phyloP scores from a whole-genome alignment of 2,329 filamentous ascomycete species.

The Cyphellophora attinorum region DNA sequence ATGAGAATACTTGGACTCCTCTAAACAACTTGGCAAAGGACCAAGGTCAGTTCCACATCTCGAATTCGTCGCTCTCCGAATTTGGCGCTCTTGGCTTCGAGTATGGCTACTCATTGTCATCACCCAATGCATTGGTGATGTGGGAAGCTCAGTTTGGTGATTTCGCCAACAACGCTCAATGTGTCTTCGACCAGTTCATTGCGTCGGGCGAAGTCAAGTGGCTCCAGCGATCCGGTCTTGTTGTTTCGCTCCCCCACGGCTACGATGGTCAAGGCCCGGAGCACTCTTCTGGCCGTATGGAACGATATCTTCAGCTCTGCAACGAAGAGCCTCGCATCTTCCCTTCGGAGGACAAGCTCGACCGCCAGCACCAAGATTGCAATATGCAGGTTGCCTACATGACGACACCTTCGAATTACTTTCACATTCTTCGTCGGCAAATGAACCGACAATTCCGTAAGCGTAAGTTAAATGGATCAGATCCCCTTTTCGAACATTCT shows the following conservation, averaged over 20 bases:
- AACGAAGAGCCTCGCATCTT: slow-evolving; percentile 95
- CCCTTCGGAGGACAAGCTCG: slow-evolving; percentile 77
- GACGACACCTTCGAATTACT: slow-evolving; percentile 91
- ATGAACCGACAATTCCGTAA: slow-evolving; percentile 99
- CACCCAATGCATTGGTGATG: slow-evolving; percentile 93
- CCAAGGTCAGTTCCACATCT: slow-evolving; percentile 92
- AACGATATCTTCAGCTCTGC: slow-evolving; percentile 92
- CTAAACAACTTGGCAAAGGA: slow-evolving; percentile 81
- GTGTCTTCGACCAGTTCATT: slow-evolving; percentile 97
- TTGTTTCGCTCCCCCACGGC: slow-evolving; percentile 92
- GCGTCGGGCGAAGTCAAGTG: slow-evolving; percentile 97
- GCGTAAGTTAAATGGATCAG: slow-evolving; percentile 57
- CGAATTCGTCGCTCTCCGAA: slow-evolving; percentile 80
- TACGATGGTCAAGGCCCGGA: slow-evolving; percentile 98
- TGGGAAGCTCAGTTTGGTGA: slow-evolving; percentile 99
- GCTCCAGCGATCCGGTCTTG: slow-evolving; percentile 93
- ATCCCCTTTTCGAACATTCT: too few species aligned
- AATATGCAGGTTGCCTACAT: slow-evolving; percentile 99
- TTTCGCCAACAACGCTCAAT: slow-evolving; percentile 98
- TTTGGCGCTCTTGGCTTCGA: slow-evolving; percentile 83
- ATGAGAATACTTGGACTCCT: slow-evolving; percentile 83
- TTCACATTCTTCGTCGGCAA: slow-evolving; percentile 92
- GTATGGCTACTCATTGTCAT: slow-evolving; percentile 95
- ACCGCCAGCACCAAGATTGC: slow-evolving; percentile 97
- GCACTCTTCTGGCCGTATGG: slow-evolving; percentile 93